A percentile compares a stretch with the other conserved stretches of the same genome.
phyloP scores from a whole-genome alignment of 2,329 filamentous ascomycete genomes.

The Ophiostoma himal-ulmi region DNA sequence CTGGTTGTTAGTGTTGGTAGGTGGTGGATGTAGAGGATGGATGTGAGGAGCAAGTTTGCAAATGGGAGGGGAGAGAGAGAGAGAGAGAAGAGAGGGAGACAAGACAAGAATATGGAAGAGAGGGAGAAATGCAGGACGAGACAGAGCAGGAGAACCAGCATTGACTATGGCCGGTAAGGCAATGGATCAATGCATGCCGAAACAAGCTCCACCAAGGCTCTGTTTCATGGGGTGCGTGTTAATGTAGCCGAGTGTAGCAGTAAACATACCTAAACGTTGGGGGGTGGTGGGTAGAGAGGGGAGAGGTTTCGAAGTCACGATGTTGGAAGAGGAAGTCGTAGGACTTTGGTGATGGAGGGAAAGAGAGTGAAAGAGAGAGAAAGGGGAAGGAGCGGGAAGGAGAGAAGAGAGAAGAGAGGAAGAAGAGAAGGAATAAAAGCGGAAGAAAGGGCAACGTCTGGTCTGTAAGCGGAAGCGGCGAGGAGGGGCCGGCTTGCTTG shows the following conservation, averaged over 20 bases:
- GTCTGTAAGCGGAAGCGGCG: background rate
- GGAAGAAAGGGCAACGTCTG: background rate
- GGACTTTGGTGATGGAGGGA: conserved; percentile 3
- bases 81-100: background rate
- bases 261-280: background rate
- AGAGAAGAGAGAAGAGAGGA: background rate
- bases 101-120: background rate
- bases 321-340: conserved; percentile 6
- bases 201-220: conserved; percentile 8
- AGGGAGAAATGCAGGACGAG: background rate
- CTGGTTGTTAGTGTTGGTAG: conserved; percentile 11
- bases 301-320: background rate
- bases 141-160: background rate
- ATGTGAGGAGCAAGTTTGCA: background rate
- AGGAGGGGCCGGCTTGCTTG: conserved; percentile 5
- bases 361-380: background rate
- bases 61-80: background rate
- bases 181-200: conserved; percentile 4
- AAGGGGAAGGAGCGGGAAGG: no score
- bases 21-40: background rate
- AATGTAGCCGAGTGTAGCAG: background rate
- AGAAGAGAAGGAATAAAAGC: background rate
- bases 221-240: conserved; percentile 6
- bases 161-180: background rate
- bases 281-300: background rate